Evolutionary conservation across 1,284 basidiomycete genomes (phyloP).

Genomic region (Neonothopanus nambi): DNA sequence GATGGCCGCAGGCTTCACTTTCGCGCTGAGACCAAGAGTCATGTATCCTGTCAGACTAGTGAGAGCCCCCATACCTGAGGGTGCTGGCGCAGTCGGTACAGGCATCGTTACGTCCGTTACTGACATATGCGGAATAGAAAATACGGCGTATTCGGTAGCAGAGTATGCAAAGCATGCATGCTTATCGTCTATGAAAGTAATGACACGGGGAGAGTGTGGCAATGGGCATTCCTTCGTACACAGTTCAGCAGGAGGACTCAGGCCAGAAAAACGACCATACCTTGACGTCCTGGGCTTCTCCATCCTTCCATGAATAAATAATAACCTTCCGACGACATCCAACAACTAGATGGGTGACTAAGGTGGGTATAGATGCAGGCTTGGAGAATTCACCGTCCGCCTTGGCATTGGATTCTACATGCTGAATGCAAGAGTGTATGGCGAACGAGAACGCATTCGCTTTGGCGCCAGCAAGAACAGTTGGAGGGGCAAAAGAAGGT

Average conservation of each 20-base stretch:
- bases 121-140: slow-evolving; percentile 62
- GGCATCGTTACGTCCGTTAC: slow-evolving; percentile 60
- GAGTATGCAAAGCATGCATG: slow-evolving; percentile 77
- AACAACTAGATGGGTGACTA: slow-evolving; percentile 79
- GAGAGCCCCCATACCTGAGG: slow-evolving; percentile 68
- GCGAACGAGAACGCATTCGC: slow-evolving; percentile 77
- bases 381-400: slow-evolving; percentile 27
- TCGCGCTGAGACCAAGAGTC: slow-evolving; percentile 77
- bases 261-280: slow-evolving; percentile 37
- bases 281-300: slow-evolving; percentile 74
- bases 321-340: slow-evolving; percentile 87
- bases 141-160: slow-evolving; percentile 74
- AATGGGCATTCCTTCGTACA: slow-evolving; percentile 68
- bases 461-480: slow-evolving; percentile 71
- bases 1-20: slow-evolving; percentile 67
- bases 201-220: slow-evolving; percentile 82
- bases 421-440: slow-evolving; percentile 62
- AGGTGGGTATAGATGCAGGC: slow-evolving; percentile 50
- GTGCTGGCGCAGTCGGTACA: slow-evolving; percentile 44
- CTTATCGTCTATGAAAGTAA: slow-evolving; percentile 67
- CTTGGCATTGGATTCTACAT: slow-evolving; percentile 30
- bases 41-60: slow-evolving; percentile 87
- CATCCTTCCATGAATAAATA: slow-evolving; percentile 86
- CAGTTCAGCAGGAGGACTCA: too few relatives aligned
- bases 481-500: slow-evolving; percentile 67